Conservation (phyloP, 2,329 filamentous ascomycete genomes). For the Fusarium falciforme region DNA sequence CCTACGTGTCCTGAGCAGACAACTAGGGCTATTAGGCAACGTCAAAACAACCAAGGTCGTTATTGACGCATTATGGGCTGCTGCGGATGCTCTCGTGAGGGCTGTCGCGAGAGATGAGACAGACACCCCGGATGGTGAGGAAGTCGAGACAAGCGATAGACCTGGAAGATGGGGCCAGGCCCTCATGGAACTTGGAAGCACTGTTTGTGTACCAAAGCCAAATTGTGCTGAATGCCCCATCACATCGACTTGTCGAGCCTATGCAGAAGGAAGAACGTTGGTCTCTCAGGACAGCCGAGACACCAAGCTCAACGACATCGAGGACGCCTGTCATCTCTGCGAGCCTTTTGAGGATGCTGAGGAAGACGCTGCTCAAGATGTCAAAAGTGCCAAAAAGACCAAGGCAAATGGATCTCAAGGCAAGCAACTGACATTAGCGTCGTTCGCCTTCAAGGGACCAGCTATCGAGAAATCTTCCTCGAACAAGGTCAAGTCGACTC, state of each 20-base stretch:
- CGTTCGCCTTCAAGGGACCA: slow-evolving; percentile 50
- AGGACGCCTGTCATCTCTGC: slow-evolving; percentile 63
- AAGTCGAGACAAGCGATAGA: slow-evolving; percentile 55
- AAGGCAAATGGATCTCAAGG: slow-evolving; percentile 15
- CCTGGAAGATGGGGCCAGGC: slow-evolving; percentile 73
- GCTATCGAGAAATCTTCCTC: slow-evolving; percentile 12
- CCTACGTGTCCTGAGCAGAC: slow-evolving; percentile 68
- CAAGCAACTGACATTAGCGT: slow-evolving; percentile 48
- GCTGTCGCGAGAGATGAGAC: slow-evolving; percentile 57
- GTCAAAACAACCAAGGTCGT: slow-evolving; percentile 66
- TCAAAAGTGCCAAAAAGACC: slow-evolving; percentile 23
- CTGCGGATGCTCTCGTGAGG: slow-evolving; percentile 66
- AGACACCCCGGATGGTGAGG: slow-evolving; percentile 31
- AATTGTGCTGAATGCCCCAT: slow-evolving; percentile 65
- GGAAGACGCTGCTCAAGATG: slow-evolving; percentile 1
- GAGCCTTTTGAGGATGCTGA: slow-evolving; percentile 56
- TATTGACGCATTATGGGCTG: slow-evolving; percentile 68
- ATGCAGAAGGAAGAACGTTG: slow-evolving; percentile 57
- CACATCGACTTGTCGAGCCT: slow-evolving; percentile 62
- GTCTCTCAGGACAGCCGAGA: slow-evolving; percentile 31
- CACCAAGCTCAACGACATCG: slow-evolving; percentile 55
- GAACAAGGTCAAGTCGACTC: slow-evolving; percentile 17
- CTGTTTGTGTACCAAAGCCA: slow-evolving; percentile 69
- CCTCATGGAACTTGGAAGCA: slow-evolving; percentile 74
- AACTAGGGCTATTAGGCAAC: slow-evolving; percentile 67